phyloP scores from a whole-genome alignment of 106 monocot species.

The Dioscorea alata region DNA sequence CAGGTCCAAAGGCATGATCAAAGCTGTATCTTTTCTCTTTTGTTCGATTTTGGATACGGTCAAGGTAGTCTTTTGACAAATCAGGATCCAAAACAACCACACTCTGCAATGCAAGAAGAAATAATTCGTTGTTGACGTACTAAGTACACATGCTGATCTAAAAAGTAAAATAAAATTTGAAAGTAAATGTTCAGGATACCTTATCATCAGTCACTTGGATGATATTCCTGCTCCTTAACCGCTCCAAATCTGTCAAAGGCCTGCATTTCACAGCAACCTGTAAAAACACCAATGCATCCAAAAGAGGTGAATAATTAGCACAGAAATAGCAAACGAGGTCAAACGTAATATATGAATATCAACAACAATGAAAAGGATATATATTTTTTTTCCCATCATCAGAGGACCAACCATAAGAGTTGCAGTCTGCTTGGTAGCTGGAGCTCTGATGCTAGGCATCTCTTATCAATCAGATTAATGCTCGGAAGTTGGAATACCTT shows the following conservation, averaged over 20 bases:
- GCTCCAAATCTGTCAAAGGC: constrained; percentile 59
- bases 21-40: constrained; percentile 95
- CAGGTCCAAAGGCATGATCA: constrained; percentile 87
- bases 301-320: background rate
- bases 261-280: constrained; percentile 98
- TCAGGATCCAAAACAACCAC: constrained; percentile 93
- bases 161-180: background rate
- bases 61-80: constrained; percentile 92
- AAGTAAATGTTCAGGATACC: constrained; percentile 21
- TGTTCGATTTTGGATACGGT: constrained; percentile 77
- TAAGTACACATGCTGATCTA: background rate
- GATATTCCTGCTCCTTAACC: constrained; percentile 56
- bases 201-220: constrained; percentile 90
- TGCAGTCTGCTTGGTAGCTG: constrained; percentile 80
- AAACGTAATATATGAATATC: background rate
- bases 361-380: background rate
- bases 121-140: background rate
- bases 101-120: constrained; percentile 30
- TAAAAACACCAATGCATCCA: constrained; percentile 3
- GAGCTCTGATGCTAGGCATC: constrained; percentile 92
- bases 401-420: constrained; percentile 55
- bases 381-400: background rate
- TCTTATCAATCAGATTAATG: background rate
- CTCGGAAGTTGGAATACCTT: background rate
- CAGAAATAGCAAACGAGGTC: background rate